Evolutionary conservation across 2,329 filamentous ascomycete species (phyloP), one percentile per base, ranked within the genome.

Genomic region (Alternaria alternata): DNA sequence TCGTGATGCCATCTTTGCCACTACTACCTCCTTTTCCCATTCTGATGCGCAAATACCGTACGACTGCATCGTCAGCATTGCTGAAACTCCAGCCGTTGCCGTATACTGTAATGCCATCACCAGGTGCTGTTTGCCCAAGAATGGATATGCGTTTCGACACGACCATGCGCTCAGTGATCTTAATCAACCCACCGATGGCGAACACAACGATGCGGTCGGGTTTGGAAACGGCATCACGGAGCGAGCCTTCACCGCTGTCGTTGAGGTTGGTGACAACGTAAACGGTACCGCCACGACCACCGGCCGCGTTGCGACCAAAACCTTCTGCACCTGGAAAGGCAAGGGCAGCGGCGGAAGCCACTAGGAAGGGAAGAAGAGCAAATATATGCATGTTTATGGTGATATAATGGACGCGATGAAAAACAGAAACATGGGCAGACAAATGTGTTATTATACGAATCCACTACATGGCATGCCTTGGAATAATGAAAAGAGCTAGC

Each of bases 61-160:
- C 81, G 59, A 87, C 85, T 28, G 82, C 78, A 42, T 86, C 81
- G 67, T 86, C 75, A 7, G 84, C 82, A 44, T 84, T 83, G 4
- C 81, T 84, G 63, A 83, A 85, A 2, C 81, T 84, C 78, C 81
- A 80, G 1, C 83, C 83, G 63, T 86, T 84, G n/a, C 84, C 84
- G 59, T 86, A 86, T 0, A 85, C 79, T 1, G 83, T 84, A 42
- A 86, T 79, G 14, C 81, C 82, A 24, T 78, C 82, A 5, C 84
- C 81, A 0, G 80, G 83, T 7, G 82, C 83, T 1, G 83, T 85
- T 69, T 85, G 83, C 5, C 83, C 83, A 0, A 83, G 79, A 54
- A 85, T 84, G 20, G 80, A 82, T 28, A 85, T 76, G 42, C 82
- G 81, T 57, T 82, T 82, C 2, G 78, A 80, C 14, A 85, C 81